Percentiles rank a stretch among this genome's conserved stretches.
These are phyloP conservation scores for Hypoxylon subgilvum DNA, from an alignment of 495 filamentous ascomycete species.

Conservation along the genomic window DNA sequence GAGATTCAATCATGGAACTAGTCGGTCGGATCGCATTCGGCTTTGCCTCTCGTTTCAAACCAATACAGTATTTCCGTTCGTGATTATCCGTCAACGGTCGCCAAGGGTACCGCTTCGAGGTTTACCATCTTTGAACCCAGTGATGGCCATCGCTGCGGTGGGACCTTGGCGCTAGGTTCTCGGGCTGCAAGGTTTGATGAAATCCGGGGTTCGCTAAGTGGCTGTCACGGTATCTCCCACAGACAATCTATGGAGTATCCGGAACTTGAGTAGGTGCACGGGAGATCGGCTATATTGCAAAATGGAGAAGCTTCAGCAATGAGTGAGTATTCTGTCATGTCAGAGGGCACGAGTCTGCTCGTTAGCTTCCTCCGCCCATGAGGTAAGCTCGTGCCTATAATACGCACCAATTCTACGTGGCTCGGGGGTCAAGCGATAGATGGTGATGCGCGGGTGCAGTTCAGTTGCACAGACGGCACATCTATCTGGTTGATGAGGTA, in stretches of 20 bases:
- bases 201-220: constrained; percentile 38
- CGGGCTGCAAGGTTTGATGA: constrained; percentile 34
- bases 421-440: no score
- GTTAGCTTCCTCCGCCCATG: neutral
- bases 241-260: constrained; percentile 17
- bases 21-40: constrained; percentile 1
- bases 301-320: neutral
- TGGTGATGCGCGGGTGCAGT: no score
- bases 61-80: constrained; percentile 10
- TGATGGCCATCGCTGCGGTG: constrained; percentile 32
- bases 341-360: neutral
- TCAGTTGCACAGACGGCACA: no score
- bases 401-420: no score
- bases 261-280: constrained; percentile 21
- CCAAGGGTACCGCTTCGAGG: constrained; percentile 28
- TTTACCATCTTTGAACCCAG: constrained; percentile 29
- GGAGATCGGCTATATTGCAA: constrained; percentile 26
- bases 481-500: neutral
- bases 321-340: neutral
- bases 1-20: constrained; percentile 17
- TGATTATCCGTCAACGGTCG: constrained; percentile 38
- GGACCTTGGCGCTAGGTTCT: constrained; percentile 34
- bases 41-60: constrained; percentile 5
- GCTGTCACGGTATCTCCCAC: constrained; percentile 30
- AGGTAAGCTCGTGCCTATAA: constrained; percentile 4